Evolutionary conservation across 2,329 filamentous ascomycete species (phyloP), one percentile per base, ranked within the genome.

Genomic region (Acephala macrosclerotiorum): DNA sequence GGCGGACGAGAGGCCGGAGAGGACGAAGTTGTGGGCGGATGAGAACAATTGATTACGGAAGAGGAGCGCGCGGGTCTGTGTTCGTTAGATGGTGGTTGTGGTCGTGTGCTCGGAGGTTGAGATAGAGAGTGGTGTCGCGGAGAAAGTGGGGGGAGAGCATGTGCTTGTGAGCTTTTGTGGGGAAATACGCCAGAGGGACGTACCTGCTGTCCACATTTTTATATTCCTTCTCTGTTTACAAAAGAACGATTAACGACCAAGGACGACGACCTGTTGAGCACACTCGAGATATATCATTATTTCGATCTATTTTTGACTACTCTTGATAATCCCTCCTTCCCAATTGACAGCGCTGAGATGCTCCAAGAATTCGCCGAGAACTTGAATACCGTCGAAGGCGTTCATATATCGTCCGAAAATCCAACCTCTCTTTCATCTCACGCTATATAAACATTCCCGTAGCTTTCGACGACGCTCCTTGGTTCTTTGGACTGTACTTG

Each of bases 141-240:
- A 53, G 49, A 49, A 49, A 49, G 14, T 53, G 49, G 49, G 49
- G 49, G 49, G 25, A 53, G 49, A 25, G 45, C 20, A 49, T 20
- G 45, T 22, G n/a, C 18, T 49, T 22, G 22, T 49, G 20, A 49
- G 45, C 20, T 42, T 49, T 49, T 49, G 45, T 49, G 45, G 45
- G 45, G 45, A 49, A 26, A 4, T 11, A 8, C 45, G n/a, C 45
- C 9, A 49, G 7, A 22, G 20, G 20, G 25, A 26, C 9, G 14
- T 53, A 53, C 49, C 49, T 53, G 49, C 14, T 53, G 49, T 53
- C 49, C 49, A 53, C 49, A 53, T 53, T 33, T 53, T 53, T 5
- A 18, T 29, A 33, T 33, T 53, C 22, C 18, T 53, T 53, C n/a
- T 4, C 14, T 26, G 29, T 12, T 3, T 12, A 29, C 22, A 16